Conservation (phyloP, 2,329 filamentous ascomycete species). For the Aplosporella prunicola region DNA sequence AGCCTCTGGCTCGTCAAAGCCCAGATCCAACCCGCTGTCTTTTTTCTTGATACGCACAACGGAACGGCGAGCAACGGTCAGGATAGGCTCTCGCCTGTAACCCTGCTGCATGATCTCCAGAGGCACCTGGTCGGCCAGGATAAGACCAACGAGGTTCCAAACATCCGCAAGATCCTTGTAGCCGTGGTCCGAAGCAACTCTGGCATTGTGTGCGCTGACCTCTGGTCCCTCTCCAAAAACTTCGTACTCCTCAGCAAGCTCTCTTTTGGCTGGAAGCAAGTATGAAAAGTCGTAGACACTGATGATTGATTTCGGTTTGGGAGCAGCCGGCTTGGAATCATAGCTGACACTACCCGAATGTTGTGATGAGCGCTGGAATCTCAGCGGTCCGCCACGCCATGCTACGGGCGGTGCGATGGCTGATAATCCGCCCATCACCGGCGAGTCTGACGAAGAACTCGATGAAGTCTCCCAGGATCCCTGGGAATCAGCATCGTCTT, state of each 20-base stretch:
- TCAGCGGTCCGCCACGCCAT: slow-evolving; percentile 42
- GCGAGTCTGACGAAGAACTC: slow-evolving; percentile 27
- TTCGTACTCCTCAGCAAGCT: slow-evolving; percentile 68
- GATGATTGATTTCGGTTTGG: slow-evolving; percentile 56
- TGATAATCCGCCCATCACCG: slow-evolving; percentile 2
- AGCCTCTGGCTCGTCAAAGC: slow-evolving; percentile 34
- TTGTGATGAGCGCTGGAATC: slow-evolving; percentile 46
- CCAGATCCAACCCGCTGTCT: slow-evolving; percentile 40
- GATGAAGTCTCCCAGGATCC: slow-evolving; percentile 18
- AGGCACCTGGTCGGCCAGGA: slow-evolving; percentile 68
- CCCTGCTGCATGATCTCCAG: slow-evolving; percentile 52
- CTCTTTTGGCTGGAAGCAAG: slow-evolving; percentile 67
- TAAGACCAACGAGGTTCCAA: slow-evolving; percentile 71
- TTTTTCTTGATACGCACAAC: slow-evolving; percentile 42
- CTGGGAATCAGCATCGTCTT: slow-evolving; percentile 18
- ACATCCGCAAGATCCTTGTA: slow-evolving; percentile 65
- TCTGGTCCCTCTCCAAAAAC: slow-evolving; percentile 76
- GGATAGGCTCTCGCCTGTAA: slow-evolving; percentile 48
- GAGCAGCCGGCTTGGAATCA: slow-evolving; percentile 19
- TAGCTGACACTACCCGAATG: slow-evolving; percentile 21
- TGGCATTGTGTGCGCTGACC: slow-evolving; percentile 76
- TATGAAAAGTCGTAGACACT: slow-evolving; percentile 61
- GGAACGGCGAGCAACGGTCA: slow-evolving; percentile 59
- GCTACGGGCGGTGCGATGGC: slow-evolving; percentile 39
- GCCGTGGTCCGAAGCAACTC: slow-evolving; percentile 62